These are phyloP conservation scores for Meira nashicola DNA, from an alignment of 1,284 basidiomycete genomes.

Conservation along the genomic window DNA sequence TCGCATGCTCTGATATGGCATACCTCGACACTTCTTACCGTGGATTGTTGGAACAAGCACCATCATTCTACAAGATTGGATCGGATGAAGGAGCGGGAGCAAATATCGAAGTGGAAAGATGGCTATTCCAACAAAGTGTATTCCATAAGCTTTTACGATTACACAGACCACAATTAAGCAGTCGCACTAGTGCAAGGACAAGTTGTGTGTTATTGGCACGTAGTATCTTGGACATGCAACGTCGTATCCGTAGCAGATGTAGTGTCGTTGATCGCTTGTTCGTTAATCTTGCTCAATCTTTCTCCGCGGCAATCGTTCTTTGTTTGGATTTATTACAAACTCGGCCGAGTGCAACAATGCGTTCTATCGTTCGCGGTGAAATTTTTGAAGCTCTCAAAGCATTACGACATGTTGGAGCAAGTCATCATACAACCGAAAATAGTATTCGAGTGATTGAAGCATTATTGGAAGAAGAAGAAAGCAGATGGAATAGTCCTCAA, in stretches of 20 bases:
- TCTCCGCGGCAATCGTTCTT: slow-evolving; percentile 45
- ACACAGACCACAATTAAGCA: slow-evolving; percentile 38
- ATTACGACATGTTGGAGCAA: slow-evolving; percentile 34
- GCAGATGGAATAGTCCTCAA: slow-evolving; percentile 28
- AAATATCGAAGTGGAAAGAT: slow-evolving; percentile 41
- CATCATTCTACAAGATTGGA: slow-evolving; percentile 39
- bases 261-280: slow-evolving; percentile 44
- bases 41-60: slow-evolving; percentile 31
- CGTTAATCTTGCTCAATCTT: slow-evolving; percentile 40
- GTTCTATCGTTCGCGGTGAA: slow-evolving; percentile 38
- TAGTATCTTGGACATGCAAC: slow-evolving; percentile 45
- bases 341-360: slow-evolving; percentile 17
- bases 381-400: slow-evolving; percentile 42
- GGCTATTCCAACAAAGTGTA: slow-evolving; percentile 45
- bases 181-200: slow-evolving; percentile 28
- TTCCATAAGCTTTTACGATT: slow-evolving; percentile 46
- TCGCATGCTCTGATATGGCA: slow-evolving; percentile 26
- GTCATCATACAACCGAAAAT: slow-evolving; percentile 28
- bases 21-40: slow-evolving; percentile 35
- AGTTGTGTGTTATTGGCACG: slow-evolving; percentile 46
- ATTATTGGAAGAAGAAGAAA: slow-evolving; percentile 45
- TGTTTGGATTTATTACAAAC: slow-evolving; percentile 45
- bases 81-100: slow-evolving; percentile 24
- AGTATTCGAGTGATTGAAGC: slow-evolving; percentile 46
- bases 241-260: slow-evolving; percentile 36